These are phyloP conservation scores for Amanita exitialis DNA, from an alignment of 768 basidiomycete genomes.

Conservation along the genomic window DNA sequence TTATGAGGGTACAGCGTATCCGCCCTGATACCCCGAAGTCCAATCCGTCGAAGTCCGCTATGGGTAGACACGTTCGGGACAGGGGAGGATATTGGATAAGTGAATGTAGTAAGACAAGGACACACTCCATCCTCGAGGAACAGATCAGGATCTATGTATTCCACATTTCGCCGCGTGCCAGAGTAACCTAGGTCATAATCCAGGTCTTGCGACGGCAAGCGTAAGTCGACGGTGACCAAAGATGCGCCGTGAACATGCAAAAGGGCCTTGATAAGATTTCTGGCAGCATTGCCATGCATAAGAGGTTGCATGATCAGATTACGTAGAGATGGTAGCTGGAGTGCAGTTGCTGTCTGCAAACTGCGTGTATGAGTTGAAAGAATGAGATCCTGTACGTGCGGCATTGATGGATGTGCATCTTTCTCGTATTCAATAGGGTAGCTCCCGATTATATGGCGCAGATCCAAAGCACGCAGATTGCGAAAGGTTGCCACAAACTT, in stretches of 20 bases:
- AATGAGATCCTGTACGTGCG: conserved; percentile 31
- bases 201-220: conserved; percentile 22
- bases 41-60: conserved; percentile 33
- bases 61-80: conserved; percentile 18
- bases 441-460: conserved; percentile 28
- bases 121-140: conserved; percentile 34
- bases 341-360: conserved; percentile 25
- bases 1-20: conserved; percentile 35
- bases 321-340: conserved; percentile 31
- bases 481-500: conserved; percentile 30
- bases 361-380: conserved; percentile 28
- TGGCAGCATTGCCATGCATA: conserved; percentile 10
- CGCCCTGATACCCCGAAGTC: conserved; percentile 31
- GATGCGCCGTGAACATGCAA: conserved; percentile 30
- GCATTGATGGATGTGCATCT: conserved; percentile 22
- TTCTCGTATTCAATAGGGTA: conserved; percentile 11
- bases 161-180: conserved; percentile 14
- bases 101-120: conserved; percentile 33
- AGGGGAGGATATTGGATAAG: conserved; percentile 29
- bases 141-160: conserved; percentile 27
- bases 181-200: conserved; percentile 16
- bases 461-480: conserved; percentile 33
- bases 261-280: conserved; percentile 22
- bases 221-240: conserved; percentile 30
- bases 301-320: conserved; percentile 30